Evolutionary conservation across 495 filamentous ascomycete genomes (phyloP), one percentile per base, ranked within the genome.

Genomic region (Neurospora intermedia): DNA sequence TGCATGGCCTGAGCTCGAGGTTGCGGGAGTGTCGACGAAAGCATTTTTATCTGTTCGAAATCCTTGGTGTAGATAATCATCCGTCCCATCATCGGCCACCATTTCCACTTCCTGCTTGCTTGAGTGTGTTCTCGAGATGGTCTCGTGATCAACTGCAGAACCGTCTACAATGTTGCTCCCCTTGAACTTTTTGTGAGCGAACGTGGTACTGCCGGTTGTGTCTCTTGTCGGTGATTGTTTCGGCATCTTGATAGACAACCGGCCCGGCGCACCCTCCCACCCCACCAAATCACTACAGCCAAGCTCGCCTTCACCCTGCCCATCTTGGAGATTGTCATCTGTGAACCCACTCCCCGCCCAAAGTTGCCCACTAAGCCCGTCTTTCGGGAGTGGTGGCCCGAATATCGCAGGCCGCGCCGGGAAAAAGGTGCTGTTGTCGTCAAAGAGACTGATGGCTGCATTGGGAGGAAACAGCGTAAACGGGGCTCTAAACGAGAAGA

Each of bases 401-500:
- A 98, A 99, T 70, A 93, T 94, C 48, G 96, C 96, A 73, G 96
- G 96, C 45, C 96, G 87, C 66, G 96, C 94, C 23, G 96, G 83
- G 83, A 99, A 99, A 76, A 95, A 97, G 6, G 96, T 99, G 48
- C 93, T 97, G 79, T 98, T 98, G 80, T 99, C 96, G 82, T 99
- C 94, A 74, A 93, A 97, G 54, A 99, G 90, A 76, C 93, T 97
- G 79, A 99, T 97, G 73, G 96, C 91, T 40, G 96, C 96, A 73
- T 93, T 96, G 5, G 94, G 93, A 15, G 96, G 94, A 79, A 99
- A 99, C 9, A 99, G 89, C 9, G 93, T 92, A 54, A 88, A 87
- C 6, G 86, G 86, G 9, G 84, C 75, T 69, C 80, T 79, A 76
- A 87, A 86, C 45, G 84, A 85, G 75, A 87, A 85, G 74, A 86